Base-by-base conservation (phyloP, 1,284 basidiomycete genomes). In the Austroboletus olivaceoglutinosus region DNA sequence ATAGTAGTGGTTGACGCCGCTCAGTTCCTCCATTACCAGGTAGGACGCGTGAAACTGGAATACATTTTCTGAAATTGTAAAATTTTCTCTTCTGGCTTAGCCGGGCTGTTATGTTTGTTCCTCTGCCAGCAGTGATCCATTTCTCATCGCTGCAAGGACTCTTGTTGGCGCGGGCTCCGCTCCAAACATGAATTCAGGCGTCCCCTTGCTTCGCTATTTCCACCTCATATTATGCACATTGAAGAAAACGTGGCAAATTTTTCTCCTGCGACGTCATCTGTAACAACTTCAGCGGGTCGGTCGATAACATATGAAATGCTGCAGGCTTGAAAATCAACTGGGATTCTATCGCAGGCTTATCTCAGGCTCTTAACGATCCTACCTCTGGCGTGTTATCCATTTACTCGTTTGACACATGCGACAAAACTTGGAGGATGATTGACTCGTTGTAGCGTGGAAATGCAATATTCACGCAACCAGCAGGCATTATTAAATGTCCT, bases 381-480 rank as follows among this genome's bases (percentile, higher is more conserved):
- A 69, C 73, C 4, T 89, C 87, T 6, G 88, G 88, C n/a, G 93
- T 98, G 36, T 89, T 90, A 6, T 89, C 89, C n/a, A 97, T 97
- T 58, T 98, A 98, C 75, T 89, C 86, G 1, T 91, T 89, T 68
- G 81, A 89, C 47, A 89, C 89, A 12, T 91, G 86, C 63, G 91
- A 96, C 71, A 94, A 93, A 72, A 82, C 84, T 4, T 95, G 91
- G 91, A 72, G 76, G 45, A 83, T 93, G 60, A 85, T 96, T 44
- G 82, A 91, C 52, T 75, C 77, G 10, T 78, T 94, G 56, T 81
- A 86, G 45, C 74, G 77, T 5, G 93, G 93, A 18, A 83, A 86
- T 48, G 94, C 95, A 3, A 81, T 99, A 62, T 98, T 99, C 74
- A 98, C 96, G 0, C 96, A 98, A 69, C 96, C 95, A 27, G 84